Evolutionary conservation across 805 yeast species (phyloP).

Genomic region (Candida koratica): DNA sequence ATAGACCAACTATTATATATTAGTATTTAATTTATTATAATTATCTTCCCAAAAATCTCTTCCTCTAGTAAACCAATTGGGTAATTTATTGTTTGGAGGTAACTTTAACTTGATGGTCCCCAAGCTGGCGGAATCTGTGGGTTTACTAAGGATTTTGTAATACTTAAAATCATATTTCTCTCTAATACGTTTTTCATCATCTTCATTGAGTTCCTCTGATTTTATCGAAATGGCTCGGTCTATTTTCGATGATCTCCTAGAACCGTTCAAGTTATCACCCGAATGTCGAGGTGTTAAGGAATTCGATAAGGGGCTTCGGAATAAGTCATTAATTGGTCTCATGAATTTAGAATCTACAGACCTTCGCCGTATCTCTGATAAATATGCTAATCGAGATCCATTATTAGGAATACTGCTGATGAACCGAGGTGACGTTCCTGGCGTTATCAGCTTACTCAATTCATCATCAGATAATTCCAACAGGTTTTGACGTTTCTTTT

Average conservation of each 20-base stretch:
- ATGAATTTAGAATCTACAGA: slow-evolving; percentile 32
- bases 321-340: slow-evolving; percentile 19
- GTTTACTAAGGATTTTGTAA: slow-evolving; percentile 40
- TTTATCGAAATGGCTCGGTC: slow-evolving; percentile 11
- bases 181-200: slow-evolving; percentile 16
- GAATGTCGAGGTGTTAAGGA: slow-evolving; percentile 11
- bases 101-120: slow-evolving; percentile 43
- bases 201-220: slow-evolving; percentile 13
- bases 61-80: slow-evolving; percentile 68
- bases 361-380: slow-evolving; percentile 26
- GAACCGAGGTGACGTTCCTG: slow-evolving; percentile 30
- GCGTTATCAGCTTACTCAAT: slow-evolving; percentile 20
- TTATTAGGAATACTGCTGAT: slow-evolving; percentile 7
- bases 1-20: background rate
- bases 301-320: slow-evolving; percentile 16
- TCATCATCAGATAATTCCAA: slow-evolving; percentile 25
- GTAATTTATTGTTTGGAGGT: slow-evolving; percentile 63
- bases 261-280: slow-evolving; percentile 7
- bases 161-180: slow-evolving; percentile 31
- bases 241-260: slow-evolving; percentile 8
- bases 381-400: background rate
- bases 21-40: background rate
- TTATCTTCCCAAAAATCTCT: slow-evolving; percentile 59
- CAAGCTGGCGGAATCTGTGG: slow-evolving; percentile 28
- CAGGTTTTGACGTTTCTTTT: slow-evolving; percentile 25